These are phyloP conservation scores for Gyromitra esculenta DNA, from an alignment of 2,329 filamentous ascomycete genomes.

Conservation along the genomic window DNA sequence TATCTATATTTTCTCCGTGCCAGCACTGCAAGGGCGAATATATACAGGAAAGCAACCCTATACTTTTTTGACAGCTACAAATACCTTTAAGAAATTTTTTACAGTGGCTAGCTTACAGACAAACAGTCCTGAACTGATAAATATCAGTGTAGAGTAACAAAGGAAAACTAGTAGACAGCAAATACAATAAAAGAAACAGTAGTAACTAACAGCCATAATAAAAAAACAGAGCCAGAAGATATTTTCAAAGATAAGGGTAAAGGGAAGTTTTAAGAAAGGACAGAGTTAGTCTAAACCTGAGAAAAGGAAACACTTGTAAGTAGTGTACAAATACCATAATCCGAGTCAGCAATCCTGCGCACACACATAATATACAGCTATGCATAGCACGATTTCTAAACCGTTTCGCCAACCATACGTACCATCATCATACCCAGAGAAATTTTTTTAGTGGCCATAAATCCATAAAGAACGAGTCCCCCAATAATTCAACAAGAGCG, in stretches of 20 bases:
- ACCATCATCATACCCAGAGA: constrained; percentile 52
- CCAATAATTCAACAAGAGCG: constrained; percentile 54
- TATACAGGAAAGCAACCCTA: constrained; percentile 44
- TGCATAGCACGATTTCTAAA: constrained; percentile 52
- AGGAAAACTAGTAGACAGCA: constrained; percentile 44
- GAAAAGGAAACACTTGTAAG: constrained; percentile 52
- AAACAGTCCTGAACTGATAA: constrained; percentile 33
- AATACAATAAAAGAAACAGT: constrained; percentile 41
- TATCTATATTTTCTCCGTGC: background rate
- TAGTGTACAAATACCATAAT: constrained; percentile 56
- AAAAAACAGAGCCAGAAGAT: constrained; percentile 48
- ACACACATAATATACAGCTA: constrained; percentile 55
- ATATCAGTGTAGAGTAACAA: constrained; percentile 44
- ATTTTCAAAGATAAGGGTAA: constrained; percentile 45
- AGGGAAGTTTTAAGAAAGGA: constrained; percentile 47
- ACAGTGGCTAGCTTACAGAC: constrained; percentile 48
- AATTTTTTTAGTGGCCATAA: constrained; percentile 49
- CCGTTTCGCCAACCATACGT: constrained; percentile 51
- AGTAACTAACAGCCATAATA: constrained; percentile 29
- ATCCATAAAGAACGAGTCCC: constrained; percentile 52
- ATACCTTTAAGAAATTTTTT: constrained; percentile 41
- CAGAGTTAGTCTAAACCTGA: constrained; percentile 51
- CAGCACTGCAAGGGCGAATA: background rate
- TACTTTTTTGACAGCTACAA: constrained; percentile 43
- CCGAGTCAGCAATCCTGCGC: constrained; percentile 49